Evolutionary conservation across 2,329 filamentous ascomycete genomes (phyloP).

Genomic region (Clarireedia homoeocarpa): DNA sequence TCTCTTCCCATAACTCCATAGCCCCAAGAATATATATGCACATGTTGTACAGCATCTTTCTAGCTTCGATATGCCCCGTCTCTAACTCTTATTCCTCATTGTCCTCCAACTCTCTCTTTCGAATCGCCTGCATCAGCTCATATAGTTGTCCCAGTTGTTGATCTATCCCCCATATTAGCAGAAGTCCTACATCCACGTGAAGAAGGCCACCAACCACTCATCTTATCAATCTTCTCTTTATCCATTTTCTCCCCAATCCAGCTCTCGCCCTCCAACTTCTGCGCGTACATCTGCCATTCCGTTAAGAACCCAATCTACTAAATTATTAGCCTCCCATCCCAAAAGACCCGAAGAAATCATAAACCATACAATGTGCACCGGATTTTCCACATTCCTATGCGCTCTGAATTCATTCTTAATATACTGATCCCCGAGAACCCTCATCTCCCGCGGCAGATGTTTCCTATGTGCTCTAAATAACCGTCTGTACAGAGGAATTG

Average conservation of each 20-base stretch:
- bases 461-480: conserved; percentile 80
- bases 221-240: conserved; percentile 74
- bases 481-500: conserved; percentile 78
- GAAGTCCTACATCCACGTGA: neutral
- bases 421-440: conserved; percentile 84
- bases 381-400: conserved; percentile 79
- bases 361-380: conserved; percentile 72
- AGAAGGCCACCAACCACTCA: conserved; percentile 60
- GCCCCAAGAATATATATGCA: neutral
- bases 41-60: conserved; percentile 1
- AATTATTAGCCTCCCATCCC: neutral
- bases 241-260: conserved; percentile 87
- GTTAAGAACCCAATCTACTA: conserved; percentile 84
- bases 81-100: neutral
- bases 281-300: conserved; percentile 93
- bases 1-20: neutral
- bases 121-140: conserved; percentile 82
- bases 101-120: conserved; percentile 28
- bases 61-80: neutral
- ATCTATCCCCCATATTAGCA: conserved; percentile 43
- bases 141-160: conserved; percentile 91
- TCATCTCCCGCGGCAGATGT: conserved; percentile 64
- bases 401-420: conserved; percentile 87
- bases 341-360: neutral
- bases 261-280: conserved; percentile 77